Evolutionary conservation across 176 grass and related monocot species (phyloP), one percentile per base, ranked within the genome.

Genomic region (Juncus inflexus): DNA sequence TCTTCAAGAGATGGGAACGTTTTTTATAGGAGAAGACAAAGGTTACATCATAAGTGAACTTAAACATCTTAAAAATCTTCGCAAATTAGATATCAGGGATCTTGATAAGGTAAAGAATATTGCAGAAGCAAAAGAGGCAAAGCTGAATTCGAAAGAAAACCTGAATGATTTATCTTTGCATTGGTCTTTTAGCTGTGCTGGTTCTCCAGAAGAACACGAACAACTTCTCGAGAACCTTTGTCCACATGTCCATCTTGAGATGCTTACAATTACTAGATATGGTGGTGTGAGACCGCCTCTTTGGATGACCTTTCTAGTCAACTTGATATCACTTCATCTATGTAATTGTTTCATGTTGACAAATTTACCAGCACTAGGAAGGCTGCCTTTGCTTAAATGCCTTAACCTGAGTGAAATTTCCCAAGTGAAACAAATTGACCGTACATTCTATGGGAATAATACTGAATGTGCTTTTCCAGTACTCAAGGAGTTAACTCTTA

Each of bases 81-180:
- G 16, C 4, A 9, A 77, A 37, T 64, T 82, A 19, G 10, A 45
- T 0, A 54, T 82, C 35, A 55, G 0, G 4, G 19, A 65, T 19
- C 37, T 82, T 69, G 79, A 77, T 45, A 77, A 82, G 37, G 64
- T 82, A 64, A 67, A 12, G 67, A 63, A 70, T 45, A 3, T 7
- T 45, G 7, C 42, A 4, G 42, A 45, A 4, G 42, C 42, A 45
- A 45, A 45, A 45, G 42, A 45, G 42, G 42, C 42, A 4, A 45
- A 45, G 7, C 7, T 45, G 42, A 45, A 45, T 45, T 3, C 3
- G 42, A 45, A 45, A 45, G 7, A 45, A 45, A 45, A 45, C 42
- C 42, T 45, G 5, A 45, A 64, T 6, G 8, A 45, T 43, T 43
- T 64, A 43, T 12, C 12, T n/a, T 38, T 64, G 39, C 2, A 14